Conservation (phyloP, 148 eudicot species). For the Tetragonia tetragonoides region DNA sequence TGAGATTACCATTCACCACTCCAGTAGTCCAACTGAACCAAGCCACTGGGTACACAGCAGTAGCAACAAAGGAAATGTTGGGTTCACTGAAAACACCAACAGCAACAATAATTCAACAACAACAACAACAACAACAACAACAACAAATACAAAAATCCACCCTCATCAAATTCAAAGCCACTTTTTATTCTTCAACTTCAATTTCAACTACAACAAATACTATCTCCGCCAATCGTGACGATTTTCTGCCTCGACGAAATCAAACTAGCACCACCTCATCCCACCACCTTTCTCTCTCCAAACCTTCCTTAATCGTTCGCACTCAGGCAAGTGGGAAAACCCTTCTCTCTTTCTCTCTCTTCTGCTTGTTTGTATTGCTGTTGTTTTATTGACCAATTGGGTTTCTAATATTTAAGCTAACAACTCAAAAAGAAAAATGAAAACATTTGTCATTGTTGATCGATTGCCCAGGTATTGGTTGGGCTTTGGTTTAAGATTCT, state of each 20-base stretch:
- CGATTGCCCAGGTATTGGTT: not conserved
- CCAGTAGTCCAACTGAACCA: too few species aligned
- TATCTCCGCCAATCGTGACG: conserved; percentile 18
- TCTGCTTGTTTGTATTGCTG: not conserved
- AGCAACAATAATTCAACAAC: not conserved
- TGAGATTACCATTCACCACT: too few species aligned
- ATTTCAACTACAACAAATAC: conserved; percentile 3
- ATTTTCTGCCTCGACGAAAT: conserved; percentile 30
- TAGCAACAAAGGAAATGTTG: conserved; percentile 7
- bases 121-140: not conserved
- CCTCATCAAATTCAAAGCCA: not conserved
- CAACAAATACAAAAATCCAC: not conserved
- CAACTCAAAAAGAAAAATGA: not conserved
- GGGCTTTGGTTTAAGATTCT: not conserved
- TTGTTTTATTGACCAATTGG: not conserved
- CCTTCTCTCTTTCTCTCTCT: not conserved
- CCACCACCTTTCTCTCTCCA: conserved; percentile 43
- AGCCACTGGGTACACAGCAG: not conserved
- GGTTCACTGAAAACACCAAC: conserved; percentile 12
- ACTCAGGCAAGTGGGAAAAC: conserved; percentile 45
- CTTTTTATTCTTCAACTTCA: not conserved
- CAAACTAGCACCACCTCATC: conserved; percentile 2
- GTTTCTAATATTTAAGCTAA: conserved; percentile 1
- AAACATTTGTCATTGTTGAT: not conserved
- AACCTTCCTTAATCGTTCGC: conserved; percentile 61